These are phyloP conservation scores for Fusarium secorum DNA, from an alignment of 2,329 filamentous ascomycete species.

Conservation along the genomic window DNA sequence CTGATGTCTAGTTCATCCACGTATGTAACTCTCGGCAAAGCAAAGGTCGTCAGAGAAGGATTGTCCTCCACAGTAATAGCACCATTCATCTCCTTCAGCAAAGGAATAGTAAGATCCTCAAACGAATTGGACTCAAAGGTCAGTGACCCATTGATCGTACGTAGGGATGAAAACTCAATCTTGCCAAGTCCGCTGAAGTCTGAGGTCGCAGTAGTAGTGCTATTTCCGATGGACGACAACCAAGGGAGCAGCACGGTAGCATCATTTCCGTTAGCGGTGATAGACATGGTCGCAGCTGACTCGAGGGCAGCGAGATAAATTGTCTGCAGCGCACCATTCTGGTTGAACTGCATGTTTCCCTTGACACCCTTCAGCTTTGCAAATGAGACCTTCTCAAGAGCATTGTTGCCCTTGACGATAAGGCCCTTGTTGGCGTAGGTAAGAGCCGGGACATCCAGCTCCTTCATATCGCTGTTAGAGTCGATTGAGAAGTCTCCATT, in stretches of 20 bases:
- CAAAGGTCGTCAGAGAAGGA: conserved; percentile 34
- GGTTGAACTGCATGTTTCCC: conserved; percentile 38
- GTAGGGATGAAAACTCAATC: conserved; percentile 37
- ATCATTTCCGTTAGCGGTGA: conserved; percentile 36
- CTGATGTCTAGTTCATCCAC: conserved; percentile 36
- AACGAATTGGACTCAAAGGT: conserved; percentile 35
- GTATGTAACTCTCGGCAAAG: conserved; percentile 34
- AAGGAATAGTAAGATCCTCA: conserved; percentile 36
- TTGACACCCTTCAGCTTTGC: conserved; percentile 38
- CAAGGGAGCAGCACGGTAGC: conserved; percentile 32
- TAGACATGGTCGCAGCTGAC: conserved; percentile 37
- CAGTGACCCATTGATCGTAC: conserved; percentile 36
- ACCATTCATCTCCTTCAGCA: conserved; percentile 37
- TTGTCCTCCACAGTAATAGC: conserved; percentile 40
- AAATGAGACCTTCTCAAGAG: conserved; percentile 30
- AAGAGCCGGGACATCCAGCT: conserved; percentile 22
- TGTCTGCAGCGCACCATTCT: conserved; percentile 32
- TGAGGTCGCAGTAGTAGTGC: conserved; percentile 39
- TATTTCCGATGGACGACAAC: conserved; percentile 35
- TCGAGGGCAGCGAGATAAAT: conserved; percentile 36
- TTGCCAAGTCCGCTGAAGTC: conserved; percentile 27
- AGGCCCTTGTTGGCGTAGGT: conserved; percentile 38
- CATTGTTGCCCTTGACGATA: conserved; percentile 33
- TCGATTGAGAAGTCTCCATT: conserved; percentile 40
- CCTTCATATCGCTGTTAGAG: conserved; percentile 30